These are phyloP conservation scores for Ophiostoma novo-ulmi DNA, from an alignment of 2,329 filamentous ascomycete genomes.

Conservation along the genomic window DNA sequence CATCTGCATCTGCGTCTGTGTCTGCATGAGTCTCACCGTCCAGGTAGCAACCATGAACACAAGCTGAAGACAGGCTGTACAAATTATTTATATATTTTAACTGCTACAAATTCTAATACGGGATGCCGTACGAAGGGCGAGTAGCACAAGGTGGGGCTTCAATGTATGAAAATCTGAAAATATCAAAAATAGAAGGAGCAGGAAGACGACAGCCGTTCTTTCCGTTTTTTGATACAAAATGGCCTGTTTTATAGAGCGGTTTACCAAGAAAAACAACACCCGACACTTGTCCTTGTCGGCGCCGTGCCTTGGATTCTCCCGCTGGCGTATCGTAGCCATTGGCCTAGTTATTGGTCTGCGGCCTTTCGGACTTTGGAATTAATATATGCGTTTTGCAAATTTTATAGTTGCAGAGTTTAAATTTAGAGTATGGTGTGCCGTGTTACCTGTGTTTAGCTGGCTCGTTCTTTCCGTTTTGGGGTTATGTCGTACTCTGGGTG, in stretches of 20 bases:
- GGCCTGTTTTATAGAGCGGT: not conserved
- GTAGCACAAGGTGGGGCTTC: not conserved
- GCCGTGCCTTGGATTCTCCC: not conserved
- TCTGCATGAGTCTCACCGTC: not conserved
- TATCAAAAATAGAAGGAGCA: constrained; percentile 7
- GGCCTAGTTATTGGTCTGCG: not conserved
- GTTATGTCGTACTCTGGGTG: not conserved
- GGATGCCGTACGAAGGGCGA: constrained; percentile 15
- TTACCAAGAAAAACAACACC: not conserved
- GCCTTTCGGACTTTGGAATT: not conserved
- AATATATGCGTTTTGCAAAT: not conserved
- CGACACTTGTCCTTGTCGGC: not conserved
- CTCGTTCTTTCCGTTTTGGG: constrained; percentile 11
- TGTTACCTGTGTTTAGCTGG: constrained; percentile 2
- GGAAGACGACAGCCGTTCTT: not conserved
- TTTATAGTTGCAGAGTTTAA: too few relatives aligned
- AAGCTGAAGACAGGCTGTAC: not conserved
- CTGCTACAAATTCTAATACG: not conserved
- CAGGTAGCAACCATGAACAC: too few relatives aligned
- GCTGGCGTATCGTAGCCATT: not conserved
- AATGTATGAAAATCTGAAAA: not conserved
- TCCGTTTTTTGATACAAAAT: too few relatives aligned
- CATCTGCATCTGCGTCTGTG: not conserved
- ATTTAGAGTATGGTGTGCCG: constrained; percentile 9
- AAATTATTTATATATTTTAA: not conserved